These are phyloP conservation scores for Rhazya stricta DNA, from an alignment of 257 asterid species.

Conservation along the genomic window DNA sequence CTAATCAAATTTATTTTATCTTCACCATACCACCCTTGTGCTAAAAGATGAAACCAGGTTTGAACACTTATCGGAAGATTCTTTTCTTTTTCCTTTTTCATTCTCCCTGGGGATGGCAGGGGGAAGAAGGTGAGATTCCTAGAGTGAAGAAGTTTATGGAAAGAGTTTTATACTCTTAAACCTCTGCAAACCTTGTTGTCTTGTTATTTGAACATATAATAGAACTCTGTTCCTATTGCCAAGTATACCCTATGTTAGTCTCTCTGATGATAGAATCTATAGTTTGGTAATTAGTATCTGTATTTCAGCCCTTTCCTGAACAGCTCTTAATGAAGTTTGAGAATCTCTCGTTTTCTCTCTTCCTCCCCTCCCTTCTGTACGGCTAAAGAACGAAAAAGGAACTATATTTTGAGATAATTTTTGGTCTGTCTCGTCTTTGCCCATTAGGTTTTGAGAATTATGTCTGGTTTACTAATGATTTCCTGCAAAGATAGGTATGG, in stretches of 20 bases:
- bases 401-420: neutral
- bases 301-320: neutral
- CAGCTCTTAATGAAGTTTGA: neutral
- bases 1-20: too few relatives aligned
- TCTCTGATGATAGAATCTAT: neutral
- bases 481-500: constrained; percentile 51
- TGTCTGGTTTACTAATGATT: constrained; percentile 6
- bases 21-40: neutral
- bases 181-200: neutral
- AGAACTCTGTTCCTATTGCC: neutral
- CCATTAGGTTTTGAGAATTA: neutral
- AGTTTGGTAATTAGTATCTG: neutral
- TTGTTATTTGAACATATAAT: neutral
- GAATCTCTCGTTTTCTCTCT: neutral
- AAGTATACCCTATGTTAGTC: neutral
- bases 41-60: neutral
- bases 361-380: neutral
- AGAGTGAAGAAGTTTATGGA: neutral
- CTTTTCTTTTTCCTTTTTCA: too few relatives aligned
- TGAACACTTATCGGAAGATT: neutral
- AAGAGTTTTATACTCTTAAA: neutral
- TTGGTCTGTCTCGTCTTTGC: neutral
- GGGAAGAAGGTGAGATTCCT: neutral
- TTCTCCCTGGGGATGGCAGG: neutral
- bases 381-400: neutral